Conservation (phyloP, 2,329 filamentous ascomycete genomes). For the Pezicula radicicola region DNA sequence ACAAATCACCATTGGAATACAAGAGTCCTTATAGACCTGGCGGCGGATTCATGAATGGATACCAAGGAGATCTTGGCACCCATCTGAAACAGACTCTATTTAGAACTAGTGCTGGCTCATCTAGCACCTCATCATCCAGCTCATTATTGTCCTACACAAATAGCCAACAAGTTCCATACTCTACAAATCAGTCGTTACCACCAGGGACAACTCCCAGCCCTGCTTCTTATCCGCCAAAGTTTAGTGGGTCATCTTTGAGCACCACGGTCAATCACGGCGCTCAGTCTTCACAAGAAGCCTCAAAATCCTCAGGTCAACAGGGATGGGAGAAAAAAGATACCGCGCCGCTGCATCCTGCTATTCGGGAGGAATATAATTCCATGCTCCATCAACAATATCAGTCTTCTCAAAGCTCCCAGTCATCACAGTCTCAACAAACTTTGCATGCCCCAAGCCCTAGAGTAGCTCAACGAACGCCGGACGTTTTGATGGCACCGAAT, state of each 20-base stretch:
- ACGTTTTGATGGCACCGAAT: no score
- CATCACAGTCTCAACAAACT: not conserved
- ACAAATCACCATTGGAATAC: slow-evolving; percentile 54
- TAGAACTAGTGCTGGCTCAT: slow-evolving; percentile 10
- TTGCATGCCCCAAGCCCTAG: not conserved
- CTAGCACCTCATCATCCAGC: slow-evolving; percentile 4
- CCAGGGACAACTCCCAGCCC: slow-evolving; percentile 4
- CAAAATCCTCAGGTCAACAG: slow-evolving; percentile 4
- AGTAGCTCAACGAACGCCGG: no score
- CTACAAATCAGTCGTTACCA: slow-evolving; percentile 3
- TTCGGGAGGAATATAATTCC: slow-evolving; percentile 28
- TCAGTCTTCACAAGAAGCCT: slow-evolving; percentile 4
- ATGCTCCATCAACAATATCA: slow-evolving; percentile 20
- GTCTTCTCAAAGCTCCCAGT: not conserved
- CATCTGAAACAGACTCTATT: slow-evolving; percentile 26
- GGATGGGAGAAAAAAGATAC: slow-evolving; percentile 24
- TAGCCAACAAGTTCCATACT: slow-evolving; percentile 8
- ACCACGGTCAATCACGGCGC: slow-evolving; percentile 2
- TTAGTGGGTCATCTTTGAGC: no score
- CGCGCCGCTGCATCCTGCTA: slow-evolving; percentile 33
- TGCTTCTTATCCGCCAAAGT: not conserved
- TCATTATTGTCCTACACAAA: slow-evolving; percentile 10
- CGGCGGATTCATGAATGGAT: slow-evolving; percentile 60
- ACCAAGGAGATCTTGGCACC: slow-evolving; percentile 42
- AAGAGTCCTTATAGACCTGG: slow-evolving; percentile 54